A percentile compares a stretch with the other conserved stretches of the same genome.
These are phyloP conservation scores for Rhizophagus sp. DNA, from an alignment of 192 early-diverging fungal genomes.

Conservation along the genomic window DNA sequence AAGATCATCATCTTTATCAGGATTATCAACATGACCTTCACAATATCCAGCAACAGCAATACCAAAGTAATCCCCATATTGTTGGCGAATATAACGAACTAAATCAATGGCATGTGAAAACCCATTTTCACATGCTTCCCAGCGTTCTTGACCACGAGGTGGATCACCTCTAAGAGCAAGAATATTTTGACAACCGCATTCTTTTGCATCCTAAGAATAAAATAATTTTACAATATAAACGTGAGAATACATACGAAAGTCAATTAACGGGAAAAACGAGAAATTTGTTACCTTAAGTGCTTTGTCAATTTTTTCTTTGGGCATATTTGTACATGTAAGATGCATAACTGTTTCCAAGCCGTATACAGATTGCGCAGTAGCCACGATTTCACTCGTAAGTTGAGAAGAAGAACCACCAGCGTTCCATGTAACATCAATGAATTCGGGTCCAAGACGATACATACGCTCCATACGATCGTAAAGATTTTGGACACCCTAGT, in stretches of 20 bases:
- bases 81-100: conserved; percentile 82
- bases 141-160: conserved; percentile 77
- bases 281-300: conserved; percentile 63
- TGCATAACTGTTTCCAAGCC: conserved; percentile 95
- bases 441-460: conserved; percentile 87
- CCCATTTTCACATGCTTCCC: conserved; percentile 75
- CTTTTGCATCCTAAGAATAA: conserved; percentile 67
- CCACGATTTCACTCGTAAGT: conserved; percentile 84
- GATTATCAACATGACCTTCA: conserved; percentile 87
- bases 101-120: conserved; percentile 87
- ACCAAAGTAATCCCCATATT: conserved; percentile 92
- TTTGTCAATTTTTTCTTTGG: conserved; percentile 76
- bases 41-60: conserved; percentile 98
- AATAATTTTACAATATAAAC: not conserved
- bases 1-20: conserved; percentile 74
- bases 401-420: conserved; percentile 91
- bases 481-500: conserved; percentile 81
- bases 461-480: conserved; percentile 96
- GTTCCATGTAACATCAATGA: conserved; percentile 97
- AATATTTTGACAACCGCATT: conserved; percentile 89
- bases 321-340: conserved; percentile 99
- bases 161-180: conserved; percentile 95
- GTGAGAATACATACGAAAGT: not conserved
- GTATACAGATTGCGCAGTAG: conserved; percentile 85
- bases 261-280: not conserved